A percentile compares a stretch with the other conserved stretches of the same genome.
phyloP scores from a whole-genome alignment of 1,284 basidiomycete genomes.

The Trametes sp. region DNA sequence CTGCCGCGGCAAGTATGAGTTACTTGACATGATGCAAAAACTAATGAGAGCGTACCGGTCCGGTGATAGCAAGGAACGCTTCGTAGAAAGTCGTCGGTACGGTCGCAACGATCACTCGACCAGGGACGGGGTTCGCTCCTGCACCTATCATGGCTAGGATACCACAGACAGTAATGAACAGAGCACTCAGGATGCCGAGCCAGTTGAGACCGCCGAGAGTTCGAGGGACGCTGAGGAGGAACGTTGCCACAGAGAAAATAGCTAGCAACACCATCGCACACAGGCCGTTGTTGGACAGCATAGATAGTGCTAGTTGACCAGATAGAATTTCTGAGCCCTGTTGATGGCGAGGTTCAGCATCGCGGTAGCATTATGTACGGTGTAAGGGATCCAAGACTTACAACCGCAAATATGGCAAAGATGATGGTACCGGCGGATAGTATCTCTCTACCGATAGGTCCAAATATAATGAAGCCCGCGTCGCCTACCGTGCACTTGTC shows the following conservation, averaged over 20 bases:
- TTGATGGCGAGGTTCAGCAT: not conserved
- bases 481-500: constrained; percentile 49
- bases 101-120: constrained; percentile 49
- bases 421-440: constrained; percentile 57
- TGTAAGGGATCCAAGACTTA: constrained; percentile 23
- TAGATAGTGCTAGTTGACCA: constrained; percentile 58
- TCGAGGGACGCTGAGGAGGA: constrained; percentile 55
- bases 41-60: constrained; percentile 59
- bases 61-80: constrained; percentile 61
- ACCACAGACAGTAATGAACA: constrained; percentile 52
- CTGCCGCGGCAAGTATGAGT: constrained; percentile 35
- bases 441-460: constrained; percentile 56
- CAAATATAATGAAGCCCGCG: constrained; percentile 60
- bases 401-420: constrained; percentile 57
- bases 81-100: constrained; percentile 54
- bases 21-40: too few species aligned
- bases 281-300: constrained; percentile 55
- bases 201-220: constrained; percentile 55
- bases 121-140: constrained; percentile 54
- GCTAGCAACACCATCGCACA: constrained; percentile 53
- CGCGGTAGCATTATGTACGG: not conserved
- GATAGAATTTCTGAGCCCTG: constrained; percentile 58
- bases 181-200: constrained; percentile 53
- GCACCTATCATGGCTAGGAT: constrained; percentile 60
- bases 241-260: constrained; percentile 54